A percentile compares a stretch with the other conserved stretches of the same genome.
Evolutionary conservation across 768 basidiomycete species (phyloP).

Genomic region (Tricholoma flavovirens): DNA sequence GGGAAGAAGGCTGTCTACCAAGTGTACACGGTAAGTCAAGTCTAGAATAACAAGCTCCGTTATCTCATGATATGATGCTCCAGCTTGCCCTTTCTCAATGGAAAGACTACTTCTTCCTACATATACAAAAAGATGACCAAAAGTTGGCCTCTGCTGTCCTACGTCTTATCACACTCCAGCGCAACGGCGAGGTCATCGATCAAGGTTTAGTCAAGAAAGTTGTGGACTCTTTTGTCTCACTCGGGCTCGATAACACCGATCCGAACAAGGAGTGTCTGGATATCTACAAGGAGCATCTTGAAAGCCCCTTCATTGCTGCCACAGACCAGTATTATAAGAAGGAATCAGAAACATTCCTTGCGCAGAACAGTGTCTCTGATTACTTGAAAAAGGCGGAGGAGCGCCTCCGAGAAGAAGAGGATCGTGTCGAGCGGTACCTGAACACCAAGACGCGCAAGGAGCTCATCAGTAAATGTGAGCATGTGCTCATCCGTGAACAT

Average conservation of each 20-base stretch:
- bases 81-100: slow-evolving; percentile 94
- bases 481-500: slow-evolving; percentile 89
- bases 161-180: slow-evolving; percentile 84
- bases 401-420: slow-evolving; percentile 90
- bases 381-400: slow-evolving; percentile 97
- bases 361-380: slow-evolving; percentile 88
- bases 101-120: slow-evolving; percentile 87
- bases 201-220: slow-evolving; percentile 96
- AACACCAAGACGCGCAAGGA: slow-evolving; percentile 88
- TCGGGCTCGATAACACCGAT: slow-evolving; percentile 89
- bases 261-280: slow-evolving; percentile 93
- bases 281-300: slow-evolving; percentile 92
- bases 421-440: slow-evolving; percentile 92
- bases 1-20: slow-evolving; percentile 93
- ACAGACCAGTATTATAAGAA: slow-evolving; percentile 92
- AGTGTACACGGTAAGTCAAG: slow-evolving; percentile 80
- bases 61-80: slow-evolving; percentile 5
- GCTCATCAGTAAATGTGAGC: slow-evolving; percentile 83
- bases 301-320: slow-evolving; percentile 78
- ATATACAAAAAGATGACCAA: slow-evolving; percentile 72
- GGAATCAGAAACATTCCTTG: slow-evolving; percentile 90
- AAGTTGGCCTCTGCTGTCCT: slow-evolving; percentile 87
- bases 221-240: slow-evolving; percentile 94
- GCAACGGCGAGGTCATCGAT: slow-evolving; percentile 94
- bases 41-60: neutral